Base-by-base conservation (phyloP, 345 rosid species). In the Viola odorata region DNA sequence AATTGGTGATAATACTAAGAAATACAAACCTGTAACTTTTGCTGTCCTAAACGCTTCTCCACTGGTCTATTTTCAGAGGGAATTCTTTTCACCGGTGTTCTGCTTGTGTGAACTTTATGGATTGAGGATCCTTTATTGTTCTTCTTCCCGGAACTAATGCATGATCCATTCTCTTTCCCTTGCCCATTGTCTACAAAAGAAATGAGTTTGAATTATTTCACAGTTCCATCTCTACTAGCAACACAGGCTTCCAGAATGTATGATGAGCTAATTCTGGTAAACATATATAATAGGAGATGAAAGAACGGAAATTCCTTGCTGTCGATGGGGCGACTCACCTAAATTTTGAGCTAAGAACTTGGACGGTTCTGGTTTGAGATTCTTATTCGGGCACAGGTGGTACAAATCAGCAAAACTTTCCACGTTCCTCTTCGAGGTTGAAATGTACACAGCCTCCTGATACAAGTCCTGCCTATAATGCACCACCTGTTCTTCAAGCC, bases 401-500 rank as follows among this genome's bases (percentile, higher is more conserved):
- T 63, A 54, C 4, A 58, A 53, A 68, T 78, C 83, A 5, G 67
- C 63, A 49, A 76, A 63, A 60, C 48, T 68, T 59, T 78, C 75
- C 37, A 65, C 23, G 69, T 70, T 77, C 72, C 69, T 77, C 76
- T 80, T 81, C 42, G 85, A 76, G 12, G 84, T 76, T 42, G 96
- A 84, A 70, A 77, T 74, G 74, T 76, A 65, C 51, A 78, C 82
- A 12, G 85, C 85, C 79, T 89, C 96, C 70, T 84, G 89, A 73
- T 89, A 85, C 74, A 87, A 65, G 53, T 77, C 88, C 55, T 85
- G 87, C 61, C 91, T 75, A 51, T 76, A 82, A 74, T 83, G 82
- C 62, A 89, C 89, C 23, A 85, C 80, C 65, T 75, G 81, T 68
- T 89, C 97, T 75, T 92, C 98, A 5, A 92, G 85, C 69, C 96